Conservation (phyloP, 2,329 filamentous ascomycete genomes). For the Botrytis pseudocinerea region DNA sequence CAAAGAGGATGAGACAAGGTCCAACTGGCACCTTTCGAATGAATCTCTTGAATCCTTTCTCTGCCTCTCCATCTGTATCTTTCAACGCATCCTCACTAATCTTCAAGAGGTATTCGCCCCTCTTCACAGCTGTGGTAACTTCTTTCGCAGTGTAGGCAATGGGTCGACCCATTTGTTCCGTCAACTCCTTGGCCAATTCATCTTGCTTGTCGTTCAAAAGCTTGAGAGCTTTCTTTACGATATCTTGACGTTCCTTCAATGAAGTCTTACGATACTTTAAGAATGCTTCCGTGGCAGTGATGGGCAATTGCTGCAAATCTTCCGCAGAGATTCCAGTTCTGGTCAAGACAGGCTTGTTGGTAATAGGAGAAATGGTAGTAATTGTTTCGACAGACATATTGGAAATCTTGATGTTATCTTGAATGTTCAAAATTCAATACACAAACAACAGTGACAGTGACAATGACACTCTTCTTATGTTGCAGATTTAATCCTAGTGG, state of each 20-base stretch:
- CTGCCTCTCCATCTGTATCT: constrained; percentile 78
- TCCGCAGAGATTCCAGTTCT: constrained; percentile 70
- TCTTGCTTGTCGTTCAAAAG: constrained; percentile 70
- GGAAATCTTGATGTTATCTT: background rate
- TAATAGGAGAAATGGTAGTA: constrained; percentile 85
- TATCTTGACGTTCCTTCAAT: constrained; percentile 72
- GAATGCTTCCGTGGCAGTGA: constrained; percentile 73
- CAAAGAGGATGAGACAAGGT: constrained; percentile 84
- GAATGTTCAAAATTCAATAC: constrained; percentile 13
- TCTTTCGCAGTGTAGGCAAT: constrained; percentile 85
- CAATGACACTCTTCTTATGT: background rate
- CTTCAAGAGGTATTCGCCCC: constrained; percentile 82
- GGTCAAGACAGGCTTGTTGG: constrained; percentile 79
- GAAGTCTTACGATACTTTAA: constrained; percentile 72
- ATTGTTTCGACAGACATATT: constrained; percentile 64
- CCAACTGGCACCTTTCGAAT: constrained; percentile 87
- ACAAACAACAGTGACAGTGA: background rate
- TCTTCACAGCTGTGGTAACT: constrained; percentile 79
- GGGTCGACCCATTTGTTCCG: constrained; percentile 91
- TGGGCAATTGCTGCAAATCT: constrained; percentile 72
- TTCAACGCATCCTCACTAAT: constrained; percentile 76
- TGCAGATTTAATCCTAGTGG: constrained; percentile 15
- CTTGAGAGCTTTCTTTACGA: constrained; percentile 77
- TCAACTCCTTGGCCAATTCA: constrained; percentile 80
- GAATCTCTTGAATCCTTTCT: constrained; percentile 87